Evolutionary conservation across 345 rosid species (phyloP).

Genomic region (Sisymbrium irio): DNA sequence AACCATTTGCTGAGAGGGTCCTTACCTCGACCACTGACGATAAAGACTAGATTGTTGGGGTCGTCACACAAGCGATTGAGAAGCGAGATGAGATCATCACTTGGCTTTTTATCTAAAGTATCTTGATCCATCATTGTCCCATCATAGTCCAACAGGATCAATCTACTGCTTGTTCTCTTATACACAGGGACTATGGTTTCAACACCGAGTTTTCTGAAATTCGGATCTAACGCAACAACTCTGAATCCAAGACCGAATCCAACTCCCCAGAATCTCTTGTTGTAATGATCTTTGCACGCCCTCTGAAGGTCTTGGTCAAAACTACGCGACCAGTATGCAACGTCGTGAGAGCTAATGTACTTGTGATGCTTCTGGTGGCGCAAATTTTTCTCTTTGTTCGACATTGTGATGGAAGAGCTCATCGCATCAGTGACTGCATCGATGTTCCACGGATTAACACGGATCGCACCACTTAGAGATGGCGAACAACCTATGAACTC

Average conservation of each 20-base stretch:
- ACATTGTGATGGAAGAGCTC: conserved; percentile 47
- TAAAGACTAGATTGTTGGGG: conserved; percentile 65
- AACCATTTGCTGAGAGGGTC: conserved; percentile 74
- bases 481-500: conserved; percentile 94
- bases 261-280: conserved; percentile 70
- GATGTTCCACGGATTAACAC: conserved; percentile 85
- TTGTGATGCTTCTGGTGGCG: conserved; percentile 84
- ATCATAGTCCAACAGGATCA: conserved; percentile 82
- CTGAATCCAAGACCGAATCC: conserved; percentile 73
- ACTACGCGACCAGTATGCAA: conserved; percentile 77
- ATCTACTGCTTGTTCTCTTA: conserved; percentile 46
- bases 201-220: conserved; percentile 55
- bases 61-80: conserved; percentile 65
- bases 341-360: conserved; percentile 79
- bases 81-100: conserved; percentile 47
- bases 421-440: conserved; percentile 63
- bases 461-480: conserved; percentile 79
- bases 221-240: conserved; percentile 65
- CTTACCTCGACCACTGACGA: conserved; percentile 84
- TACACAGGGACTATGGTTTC: conserved; percentile 59
- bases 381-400: conserved; percentile 52
- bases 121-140: conserved; percentile 67
- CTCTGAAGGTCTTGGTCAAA: conserved; percentile 70
- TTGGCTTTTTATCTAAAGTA: conserved; percentile 57
- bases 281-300: conserved; percentile 67